Base-by-base conservation (phyloP, 345 rosid genomes). In the Ricinus communis region DNA sequence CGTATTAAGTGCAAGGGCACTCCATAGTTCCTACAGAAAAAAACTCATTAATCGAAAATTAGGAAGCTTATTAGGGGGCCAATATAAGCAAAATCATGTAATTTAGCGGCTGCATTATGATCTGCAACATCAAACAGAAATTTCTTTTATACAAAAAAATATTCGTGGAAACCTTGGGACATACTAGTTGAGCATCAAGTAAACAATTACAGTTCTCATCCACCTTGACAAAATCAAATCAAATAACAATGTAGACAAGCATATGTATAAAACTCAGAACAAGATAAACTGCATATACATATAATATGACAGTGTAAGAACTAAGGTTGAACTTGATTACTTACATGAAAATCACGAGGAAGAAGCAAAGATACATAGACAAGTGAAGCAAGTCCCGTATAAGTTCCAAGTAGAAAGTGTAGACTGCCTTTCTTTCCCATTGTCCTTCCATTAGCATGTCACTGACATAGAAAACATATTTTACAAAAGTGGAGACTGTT, bases 401-500 rank as follows among this genome's bases (percentile, higher is more conserved):
- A 70, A 94, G 96, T 80, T 94, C 98, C 88, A 94, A 76, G 82
- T 91, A 94, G 79, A 94, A 94, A 69, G 97, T 94, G 70, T 88
- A 94, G 46, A 94, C 90, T 71, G 97, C 90, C 80, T 87, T 94
- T 69, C 66, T 82, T 79, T 94, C 98, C 98, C 98, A 94, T 77
- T 94, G 98, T 63, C 98, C 98, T 79, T 94, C 98, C 93, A 82
- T 90, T 27, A 90, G 86, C 88, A 87, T 86, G 85, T 94, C 97
- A 63, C 83, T 94, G 27, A 94, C 93, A 74, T 91, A 90, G 85
- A 94, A 94, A 66, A 85, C 73, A 81, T 91, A 94, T 74, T 94
- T 94, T 16, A 90, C 87, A 79, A 94, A 87, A 43, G 91, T 83
- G 8, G 95, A 88, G 56, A 94, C 79, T 2, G 98, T 91, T 56